Evolutionary conservation across 257 asterid species (phyloP).

Genomic region (Petunia axillaris): DNA sequence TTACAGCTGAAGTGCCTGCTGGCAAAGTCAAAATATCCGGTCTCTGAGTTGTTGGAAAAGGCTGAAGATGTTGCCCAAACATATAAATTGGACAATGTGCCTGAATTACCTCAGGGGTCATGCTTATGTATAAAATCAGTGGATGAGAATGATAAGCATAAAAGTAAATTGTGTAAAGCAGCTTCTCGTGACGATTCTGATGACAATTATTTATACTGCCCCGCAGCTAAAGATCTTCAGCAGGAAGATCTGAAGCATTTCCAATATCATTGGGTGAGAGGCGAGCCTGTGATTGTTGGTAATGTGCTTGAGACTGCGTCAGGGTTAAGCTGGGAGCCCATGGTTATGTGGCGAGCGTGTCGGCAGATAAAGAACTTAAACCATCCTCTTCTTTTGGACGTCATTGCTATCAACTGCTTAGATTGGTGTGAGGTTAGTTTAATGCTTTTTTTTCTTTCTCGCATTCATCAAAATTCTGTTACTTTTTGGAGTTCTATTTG

Average conservation of each 20-base stretch:
- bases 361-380: slow-evolving; percentile 61
- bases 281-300: slow-evolving; percentile 89
- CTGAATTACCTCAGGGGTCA: slow-evolving; percentile 28
- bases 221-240: slow-evolving; percentile 60
- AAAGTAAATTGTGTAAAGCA: slow-evolving; percentile 50
- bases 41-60: slow-evolving; percentile 46
- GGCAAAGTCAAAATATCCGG: slow-evolving; percentile 20
- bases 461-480: neutral
- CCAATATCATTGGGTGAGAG: slow-evolving; percentile 81
- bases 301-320: slow-evolving; percentile 68
- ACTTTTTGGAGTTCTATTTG: neutral
- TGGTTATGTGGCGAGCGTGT: slow-evolving; percentile 98
- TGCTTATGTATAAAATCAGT: slow-evolving; percentile 44
- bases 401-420: slow-evolving; percentile 75
- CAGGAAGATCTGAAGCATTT: slow-evolving; percentile 72
- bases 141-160: slow-evolving; percentile 26
- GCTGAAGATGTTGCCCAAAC: slow-evolving; percentile 42
- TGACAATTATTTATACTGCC: slow-evolving; percentile 72
- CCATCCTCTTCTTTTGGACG: slow-evolving; percentile 55
- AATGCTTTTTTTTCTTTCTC: neutral
- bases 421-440: slow-evolving; percentile 83
- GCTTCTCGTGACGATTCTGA: slow-evolving; percentile 54
- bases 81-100: slow-evolving; percentile 24
- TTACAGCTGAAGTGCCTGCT: slow-evolving; percentile 45
- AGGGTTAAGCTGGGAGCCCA: slow-evolving; percentile 99